Evolutionary conservation across 2,329 filamentous ascomycete species (phyloP).

Genomic region (Sphaceloma murrayae): DNA sequence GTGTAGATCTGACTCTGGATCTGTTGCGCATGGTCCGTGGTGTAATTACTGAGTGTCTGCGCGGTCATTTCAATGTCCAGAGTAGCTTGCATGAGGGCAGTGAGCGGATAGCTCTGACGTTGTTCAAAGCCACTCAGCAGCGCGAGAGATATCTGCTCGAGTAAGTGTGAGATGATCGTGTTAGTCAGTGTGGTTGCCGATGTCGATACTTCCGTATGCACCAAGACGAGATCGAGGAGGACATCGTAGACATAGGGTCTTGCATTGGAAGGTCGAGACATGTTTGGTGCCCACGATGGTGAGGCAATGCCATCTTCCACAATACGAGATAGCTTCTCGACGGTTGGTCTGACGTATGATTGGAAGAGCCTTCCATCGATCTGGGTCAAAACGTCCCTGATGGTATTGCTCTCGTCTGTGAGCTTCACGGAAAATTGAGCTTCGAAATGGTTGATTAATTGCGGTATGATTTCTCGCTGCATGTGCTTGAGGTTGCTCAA

Average conservation of each 20-base stretch:
- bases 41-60: slow-evolving; percentile 84
- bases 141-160: slow-evolving; percentile 69
- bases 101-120: slow-evolving; percentile 57
- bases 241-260: slow-evolving; percentile 83
- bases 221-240: slow-evolving; percentile 74
- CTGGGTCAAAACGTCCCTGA: slow-evolving; percentile 79
- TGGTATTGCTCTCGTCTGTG: slow-evolving; percentile 85
- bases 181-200: slow-evolving; percentile 61
- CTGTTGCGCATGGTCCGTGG: slow-evolving; percentile 69
- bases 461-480: slow-evolving; percentile 70
- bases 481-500: slow-evolving; percentile 84
- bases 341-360: slow-evolving; percentile 74
- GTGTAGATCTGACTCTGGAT: slow-evolving; percentile 86
- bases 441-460: slow-evolving; percentile 86
- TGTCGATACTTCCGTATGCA: slow-evolving; percentile 59
- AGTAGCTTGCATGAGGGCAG: slow-evolving; percentile 89
- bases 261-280: slow-evolving; percentile 56
- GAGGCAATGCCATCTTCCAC: slow-evolving; percentile 64
- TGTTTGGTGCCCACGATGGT: slow-evolving; percentile 58
- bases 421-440: slow-evolving; percentile 88
- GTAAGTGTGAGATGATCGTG: slow-evolving; percentile 74
- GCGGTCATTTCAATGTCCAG: slow-evolving; percentile 95
- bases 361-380: slow-evolving; percentile 88
- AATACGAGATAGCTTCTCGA: slow-evolving; percentile 56
- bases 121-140: slow-evolving; percentile 71